A percentile compares a stretch with the other conserved stretches of the same genome.
Conservation (phyloP, 768 basidiomycete genomes). For the Lentinus tigrinus region DNA sequence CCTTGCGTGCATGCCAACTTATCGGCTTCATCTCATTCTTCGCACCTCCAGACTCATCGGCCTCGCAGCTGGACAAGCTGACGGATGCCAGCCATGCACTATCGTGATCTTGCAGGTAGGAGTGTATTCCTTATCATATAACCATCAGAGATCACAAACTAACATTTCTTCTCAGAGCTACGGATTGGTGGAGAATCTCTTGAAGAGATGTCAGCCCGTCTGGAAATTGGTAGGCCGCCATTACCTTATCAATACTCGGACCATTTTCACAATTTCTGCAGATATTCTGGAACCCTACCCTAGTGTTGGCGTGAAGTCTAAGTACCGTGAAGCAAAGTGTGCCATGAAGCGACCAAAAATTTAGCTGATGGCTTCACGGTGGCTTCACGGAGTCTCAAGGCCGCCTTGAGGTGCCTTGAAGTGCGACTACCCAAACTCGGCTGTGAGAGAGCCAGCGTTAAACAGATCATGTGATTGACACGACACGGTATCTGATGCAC, state of each 20-base stretch:
- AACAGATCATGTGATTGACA: too few species aligned
- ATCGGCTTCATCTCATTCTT: slow-evolving; percentile 16
- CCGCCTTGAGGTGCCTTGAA: too few species aligned
- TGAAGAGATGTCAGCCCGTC: slow-evolving; percentile 67
- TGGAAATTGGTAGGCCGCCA: slow-evolving; percentile 55
- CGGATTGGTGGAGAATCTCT: slow-evolving; percentile 64
- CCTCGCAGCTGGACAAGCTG: slow-evolving; percentile 50
- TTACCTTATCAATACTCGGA: neutral
- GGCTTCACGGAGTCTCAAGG: too few species aligned
- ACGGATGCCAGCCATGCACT: slow-evolving; percentile 55
- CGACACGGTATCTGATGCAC: too few species aligned
- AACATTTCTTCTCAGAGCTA: too few species aligned
- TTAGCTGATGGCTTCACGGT: too few species aligned
- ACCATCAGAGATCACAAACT: too few species aligned
- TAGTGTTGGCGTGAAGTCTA: too few species aligned
- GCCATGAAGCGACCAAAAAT: too few species aligned
- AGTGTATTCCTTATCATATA: neutral
- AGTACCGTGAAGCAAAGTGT: too few species aligned
- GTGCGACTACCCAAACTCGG: too few species aligned
- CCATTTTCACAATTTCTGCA: slow-evolving; percentile 24
- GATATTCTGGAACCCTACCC: slow-evolving; percentile 80
- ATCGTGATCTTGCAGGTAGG: slow-evolving; percentile 49
- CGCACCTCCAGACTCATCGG: slow-evolving; percentile 29
- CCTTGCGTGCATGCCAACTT: neutral
- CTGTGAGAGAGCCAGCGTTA: too few species aligned